These are phyloP conservation scores for Balansia obtecta DNA, from an alignment of 2,329 filamentous ascomycete genomes.

Conservation along the genomic window DNA sequence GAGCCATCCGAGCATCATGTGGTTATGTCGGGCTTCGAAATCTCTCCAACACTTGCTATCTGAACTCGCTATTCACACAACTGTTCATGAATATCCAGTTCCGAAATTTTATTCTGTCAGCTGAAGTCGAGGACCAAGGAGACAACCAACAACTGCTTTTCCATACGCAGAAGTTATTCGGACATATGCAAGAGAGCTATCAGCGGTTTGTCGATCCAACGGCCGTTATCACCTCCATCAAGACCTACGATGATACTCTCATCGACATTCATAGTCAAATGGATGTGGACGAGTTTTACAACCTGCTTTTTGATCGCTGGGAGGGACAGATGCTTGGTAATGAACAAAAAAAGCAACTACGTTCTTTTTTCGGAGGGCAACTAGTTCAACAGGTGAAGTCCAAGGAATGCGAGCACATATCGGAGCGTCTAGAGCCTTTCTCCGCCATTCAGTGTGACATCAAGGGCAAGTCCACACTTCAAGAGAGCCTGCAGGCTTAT, in stretches of 20 bases:
- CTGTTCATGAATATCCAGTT: constrained; percentile 93
- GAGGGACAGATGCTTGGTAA: constrained; percentile 63
- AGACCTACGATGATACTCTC: constrained; percentile 66
- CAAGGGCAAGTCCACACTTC: constrained; percentile 72
- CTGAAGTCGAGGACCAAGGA: constrained; percentile 41
- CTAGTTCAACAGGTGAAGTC: constrained; percentile 92
- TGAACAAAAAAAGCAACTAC: constrained; percentile 59
- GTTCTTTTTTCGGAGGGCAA: constrained; percentile 81
- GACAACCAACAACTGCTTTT: constrained; percentile 55
- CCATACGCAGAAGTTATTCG: constrained; percentile 73
- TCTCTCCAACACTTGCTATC: constrained; percentile 89
- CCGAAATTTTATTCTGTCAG: constrained; percentile 66
- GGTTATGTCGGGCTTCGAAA: constrained; percentile 88
- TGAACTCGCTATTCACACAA: constrained; percentile 89
- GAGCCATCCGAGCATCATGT: constrained; percentile 59
- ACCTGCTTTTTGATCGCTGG: constrained; percentile 81
- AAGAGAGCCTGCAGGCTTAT: constrained; percentile 88
- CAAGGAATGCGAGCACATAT: constrained; percentile 88
- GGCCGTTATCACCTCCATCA: constrained; percentile 61
- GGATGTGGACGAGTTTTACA: constrained; percentile 98
- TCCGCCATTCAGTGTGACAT: constrained; percentile 94
- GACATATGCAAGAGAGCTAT: constrained; percentile 72
- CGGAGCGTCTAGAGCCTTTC: constrained; percentile 79
- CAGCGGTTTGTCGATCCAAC: constrained; percentile 61
- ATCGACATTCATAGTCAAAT: constrained; percentile 89